phyloP scores from a whole-genome alignment of 2,329 filamentous ascomycete genomes.

The Xylariaceae sp. region DNA sequence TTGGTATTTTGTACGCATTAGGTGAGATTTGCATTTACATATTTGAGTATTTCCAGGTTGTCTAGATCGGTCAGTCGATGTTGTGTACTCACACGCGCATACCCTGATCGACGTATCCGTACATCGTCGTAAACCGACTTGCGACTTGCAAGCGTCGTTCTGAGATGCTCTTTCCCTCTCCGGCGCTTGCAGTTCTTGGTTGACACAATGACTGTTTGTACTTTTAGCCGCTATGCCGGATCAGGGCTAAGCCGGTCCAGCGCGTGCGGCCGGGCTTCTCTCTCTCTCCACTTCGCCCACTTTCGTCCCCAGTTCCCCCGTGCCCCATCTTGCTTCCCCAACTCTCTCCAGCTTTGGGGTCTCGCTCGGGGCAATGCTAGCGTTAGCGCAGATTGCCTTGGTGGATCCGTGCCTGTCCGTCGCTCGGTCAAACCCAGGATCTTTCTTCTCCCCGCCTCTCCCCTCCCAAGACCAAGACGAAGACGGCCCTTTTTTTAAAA shows the following conservation, averaged over 20 bases:
- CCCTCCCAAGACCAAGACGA: constrained; percentile 11
- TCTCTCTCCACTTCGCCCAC: not conserved
- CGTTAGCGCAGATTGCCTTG: constrained; percentile 7
- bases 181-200: too few species aligned
- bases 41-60: too few species aligned
- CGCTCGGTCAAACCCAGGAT: constrained; percentile 29
- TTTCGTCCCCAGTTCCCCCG: not conserved
- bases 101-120: too few species aligned
- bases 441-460: constrained; percentile 19
- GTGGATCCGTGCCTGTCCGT: constrained; percentile 23
- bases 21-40: too few species aligned
- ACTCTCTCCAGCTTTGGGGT: constrained; percentile 23
- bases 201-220: too few species aligned
- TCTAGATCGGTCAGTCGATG: too few species aligned
- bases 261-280: not conserved
- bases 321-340: constrained; percentile 17
- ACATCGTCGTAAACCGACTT: too few species aligned
- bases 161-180: too few species aligned
- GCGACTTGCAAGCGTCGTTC: too few species aligned
- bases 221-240: too few species aligned
- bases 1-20: too few species aligned
- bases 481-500: constrained; percentile 31
- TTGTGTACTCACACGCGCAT: too few species aligned
- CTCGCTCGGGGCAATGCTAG: not conserved
- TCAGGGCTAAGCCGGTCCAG: not conserved